phyloP scores from a whole-genome alignment of 495 filamentous ascomycete species.

The Pyrenopolyporus hunteri region DNA sequence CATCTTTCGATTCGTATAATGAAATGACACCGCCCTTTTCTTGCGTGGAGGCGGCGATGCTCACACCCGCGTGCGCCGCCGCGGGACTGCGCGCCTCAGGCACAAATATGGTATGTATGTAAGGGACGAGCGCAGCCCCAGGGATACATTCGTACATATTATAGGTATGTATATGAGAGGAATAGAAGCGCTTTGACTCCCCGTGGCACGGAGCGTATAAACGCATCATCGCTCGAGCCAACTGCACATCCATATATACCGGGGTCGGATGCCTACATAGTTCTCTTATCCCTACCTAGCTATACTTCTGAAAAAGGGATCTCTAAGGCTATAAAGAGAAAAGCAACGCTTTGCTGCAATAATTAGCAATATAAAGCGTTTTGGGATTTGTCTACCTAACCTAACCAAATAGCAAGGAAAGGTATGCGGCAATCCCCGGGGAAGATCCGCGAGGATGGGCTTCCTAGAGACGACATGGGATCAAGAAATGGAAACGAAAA shows the following conservation, averaged over 20 bases:
- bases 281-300: no score
- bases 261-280: not conserved
- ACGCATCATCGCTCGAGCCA: not conserved
- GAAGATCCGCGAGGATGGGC: slow-evolving; percentile 23
- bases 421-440: no score
- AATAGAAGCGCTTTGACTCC: not conserved
- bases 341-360: no score
- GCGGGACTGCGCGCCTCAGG: not conserved
- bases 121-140: not conserved
- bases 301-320: no score
- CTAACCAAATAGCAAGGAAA: no score
- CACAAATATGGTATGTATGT: not conserved
- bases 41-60: not conserved
- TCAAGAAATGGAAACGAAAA: no score
- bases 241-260: not conserved
- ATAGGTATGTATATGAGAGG: no score
- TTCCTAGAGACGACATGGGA: no score
- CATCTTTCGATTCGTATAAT: not conserved
- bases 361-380: no score
- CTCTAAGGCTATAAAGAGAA: no score
- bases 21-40: not conserved
- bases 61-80: not conserved
- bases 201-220: not conserved
- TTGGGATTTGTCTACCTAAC: no score
- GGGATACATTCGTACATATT: no score